Evolutionary conservation across 805 yeast genomes (phyloP).

Genomic region (Pichia exigua): DNA sequence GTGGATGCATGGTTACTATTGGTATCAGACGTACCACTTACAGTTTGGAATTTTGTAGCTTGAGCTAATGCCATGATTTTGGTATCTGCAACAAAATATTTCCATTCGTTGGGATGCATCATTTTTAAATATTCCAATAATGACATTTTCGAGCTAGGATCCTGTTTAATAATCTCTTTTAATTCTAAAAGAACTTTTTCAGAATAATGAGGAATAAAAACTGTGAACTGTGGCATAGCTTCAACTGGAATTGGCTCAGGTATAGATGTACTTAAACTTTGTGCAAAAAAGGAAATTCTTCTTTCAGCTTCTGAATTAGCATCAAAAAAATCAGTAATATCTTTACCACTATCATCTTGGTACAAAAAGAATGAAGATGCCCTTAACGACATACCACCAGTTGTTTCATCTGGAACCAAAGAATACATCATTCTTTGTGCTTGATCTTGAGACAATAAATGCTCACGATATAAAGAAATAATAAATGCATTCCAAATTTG

Average conservation of each 20-base stretch:
- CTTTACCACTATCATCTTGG: slow-evolving; percentile 39
- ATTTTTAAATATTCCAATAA: slow-evolving; percentile 73
- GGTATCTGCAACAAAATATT: slow-evolving; percentile 67
- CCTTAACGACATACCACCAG: slow-evolving; percentile 27
- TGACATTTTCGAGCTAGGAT: slow-evolving; percentile 40
- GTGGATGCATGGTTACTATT: not conserved
- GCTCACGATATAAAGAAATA: slow-evolving; percentile 48
- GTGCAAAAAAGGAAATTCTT: slow-evolving; percentile 47
- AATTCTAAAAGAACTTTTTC: slow-evolving; percentile 40
- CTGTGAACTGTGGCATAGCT: slow-evolving; percentile 45
- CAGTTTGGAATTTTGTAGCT: not conserved
- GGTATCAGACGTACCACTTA: not conserved
- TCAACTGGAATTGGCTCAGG: slow-evolving; percentile 41
- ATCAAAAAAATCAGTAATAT: slow-evolving; percentile 33
- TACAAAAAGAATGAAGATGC: slow-evolving; percentile 40
- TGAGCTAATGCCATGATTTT: slow-evolving; percentile 36
- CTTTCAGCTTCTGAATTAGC: slow-evolving; percentile 44
- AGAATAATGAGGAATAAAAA: slow-evolving; percentile 44
- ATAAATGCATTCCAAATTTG: slow-evolving; percentile 50
- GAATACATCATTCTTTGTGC: slow-evolving; percentile 28
- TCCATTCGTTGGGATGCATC: slow-evolving; percentile 73
- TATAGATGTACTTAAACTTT: slow-evolving; percentile 39
- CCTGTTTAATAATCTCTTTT: slow-evolving; percentile 40
- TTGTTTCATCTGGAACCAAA: slow-evolving; percentile 46
- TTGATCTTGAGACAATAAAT: slow-evolving; percentile 43